A percentile compares a stretch with the other conserved stretches of the same genome.
Evolutionary conservation across 2,329 filamentous ascomycete genomes (phyloP).

Genomic region (Fusarium subglutinans): DNA sequence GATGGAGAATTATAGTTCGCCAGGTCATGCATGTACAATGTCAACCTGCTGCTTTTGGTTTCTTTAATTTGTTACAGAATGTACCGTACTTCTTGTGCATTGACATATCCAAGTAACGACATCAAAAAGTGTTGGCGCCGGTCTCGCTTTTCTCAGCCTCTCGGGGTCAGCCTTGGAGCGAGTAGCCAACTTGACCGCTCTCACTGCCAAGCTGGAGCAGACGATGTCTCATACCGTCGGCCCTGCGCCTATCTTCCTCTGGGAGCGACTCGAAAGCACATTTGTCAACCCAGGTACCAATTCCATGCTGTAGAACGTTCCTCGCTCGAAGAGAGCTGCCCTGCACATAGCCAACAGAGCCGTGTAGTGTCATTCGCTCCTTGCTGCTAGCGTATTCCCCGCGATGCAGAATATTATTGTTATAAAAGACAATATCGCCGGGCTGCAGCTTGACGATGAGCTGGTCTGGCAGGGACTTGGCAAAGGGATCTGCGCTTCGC

Average conservation of each 20-base stretch:
- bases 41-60: not conserved
- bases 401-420: constrained; percentile 87
- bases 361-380: constrained; percentile 77
- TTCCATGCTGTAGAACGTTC: constrained; percentile 80
- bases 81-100: not conserved
- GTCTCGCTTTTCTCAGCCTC: not conserved
- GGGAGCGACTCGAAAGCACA: constrained; percentile 64
- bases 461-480: constrained; percentile 69
- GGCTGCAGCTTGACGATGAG: constrained; percentile 71
- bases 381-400: constrained; percentile 68
- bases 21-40: not conserved
- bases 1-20: not conserved
- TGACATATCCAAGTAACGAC: not conserved
- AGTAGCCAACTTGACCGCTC: constrained; percentile 71
- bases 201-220: constrained; percentile 70
- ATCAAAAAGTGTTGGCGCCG: constrained; percentile 18
- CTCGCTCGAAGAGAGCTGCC: constrained; percentile 68
- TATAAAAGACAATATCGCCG: constrained; percentile 87
- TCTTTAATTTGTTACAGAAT: not conserved
- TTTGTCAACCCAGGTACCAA: constrained; percentile 71
- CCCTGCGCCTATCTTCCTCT: constrained; percentile 57
- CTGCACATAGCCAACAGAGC: constrained; percentile 70
- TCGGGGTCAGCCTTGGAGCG: constrained; percentile 66
- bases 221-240: constrained; percentile 70
- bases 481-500: constrained; percentile 72